These are phyloP conservation scores for Leptographium flavum DNA, from an alignment of 2,329 filamentous ascomycete species.

Conservation along the genomic window DNA sequence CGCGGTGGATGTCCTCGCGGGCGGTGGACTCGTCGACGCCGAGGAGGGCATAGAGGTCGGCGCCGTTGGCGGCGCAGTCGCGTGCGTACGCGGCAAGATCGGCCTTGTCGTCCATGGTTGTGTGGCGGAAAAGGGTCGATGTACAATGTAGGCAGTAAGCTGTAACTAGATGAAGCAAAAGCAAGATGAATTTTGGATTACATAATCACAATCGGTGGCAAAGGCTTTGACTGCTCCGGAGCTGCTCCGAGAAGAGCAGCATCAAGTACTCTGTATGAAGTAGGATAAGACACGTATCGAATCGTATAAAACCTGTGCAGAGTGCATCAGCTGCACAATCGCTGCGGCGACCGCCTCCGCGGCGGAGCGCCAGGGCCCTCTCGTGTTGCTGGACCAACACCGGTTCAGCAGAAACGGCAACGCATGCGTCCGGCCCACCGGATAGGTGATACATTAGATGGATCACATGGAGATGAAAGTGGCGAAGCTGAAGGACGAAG, in stretches of 20 bases:
- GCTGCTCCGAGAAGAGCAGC: too few relatives aligned
- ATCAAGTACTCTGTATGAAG: too few relatives aligned
- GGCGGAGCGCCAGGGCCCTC: not conserved
- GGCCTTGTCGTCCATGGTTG: conserved; percentile 19
- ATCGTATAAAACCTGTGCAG: not conserved
- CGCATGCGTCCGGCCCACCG: not conserved
- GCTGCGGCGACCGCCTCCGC: not conserved
- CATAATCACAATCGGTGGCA: too few relatives aligned
- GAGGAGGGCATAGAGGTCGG: conserved; percentile 69
- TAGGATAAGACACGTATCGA: too few relatives aligned
- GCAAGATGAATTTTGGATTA: too few relatives aligned
- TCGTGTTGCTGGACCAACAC: conserved; percentile 5
- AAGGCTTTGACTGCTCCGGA: too few relatives aligned
- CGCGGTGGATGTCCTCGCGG: conserved; percentile 64
- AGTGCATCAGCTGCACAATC: not conserved
- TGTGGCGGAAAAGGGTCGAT: not conserved
- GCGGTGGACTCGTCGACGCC: conserved; percentile 48
- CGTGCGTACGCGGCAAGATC: conserved; percentile 39
- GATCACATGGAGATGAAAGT: too few relatives aligned
- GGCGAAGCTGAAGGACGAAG: too few relatives aligned
- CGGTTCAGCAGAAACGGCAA: not conserved
- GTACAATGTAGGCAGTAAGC: too few relatives aligned
- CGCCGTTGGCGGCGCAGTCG: conserved; percentile 44
- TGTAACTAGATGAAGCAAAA: not conserved
- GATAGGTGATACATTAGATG: too few relatives aligned